These are phyloP conservation scores for Malus hybrid DNA, from an alignment of 331 rosid genomes.

Conservation along the genomic window DNA sequence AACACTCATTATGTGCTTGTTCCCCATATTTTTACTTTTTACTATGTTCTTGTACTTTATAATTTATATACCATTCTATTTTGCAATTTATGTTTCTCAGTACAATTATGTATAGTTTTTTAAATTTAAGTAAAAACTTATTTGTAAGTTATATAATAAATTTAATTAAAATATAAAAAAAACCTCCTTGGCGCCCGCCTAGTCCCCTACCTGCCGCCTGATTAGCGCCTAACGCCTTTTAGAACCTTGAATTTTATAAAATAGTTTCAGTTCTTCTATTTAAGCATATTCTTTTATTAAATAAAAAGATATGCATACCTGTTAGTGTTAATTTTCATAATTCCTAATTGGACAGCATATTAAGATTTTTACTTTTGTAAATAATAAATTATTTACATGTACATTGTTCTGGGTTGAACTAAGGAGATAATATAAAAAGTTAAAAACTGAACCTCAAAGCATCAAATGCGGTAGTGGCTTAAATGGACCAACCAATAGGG, in stretches of 20 bases:
- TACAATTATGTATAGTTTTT: too few species aligned
- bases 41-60: too few species aligned
- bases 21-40: too few species aligned
- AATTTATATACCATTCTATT: too few species aligned
- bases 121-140: too few species aligned
- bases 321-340: not conserved
- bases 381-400: not conserved
- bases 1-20: too few species aligned
- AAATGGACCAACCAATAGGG: not conserved
- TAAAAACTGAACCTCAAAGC: not conserved
- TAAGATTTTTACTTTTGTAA: not conserved
- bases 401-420: not conserved
- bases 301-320: not conserved
- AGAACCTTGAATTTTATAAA: too few species aligned
- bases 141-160: too few species aligned
- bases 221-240: too few species aligned
- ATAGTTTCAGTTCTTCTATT: not conserved
- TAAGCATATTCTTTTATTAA: not conserved
- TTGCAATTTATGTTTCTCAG: too few species aligned
- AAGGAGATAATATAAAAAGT: not conserved
- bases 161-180: too few species aligned
- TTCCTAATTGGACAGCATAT: not conserved
- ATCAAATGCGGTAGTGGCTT: not conserved
- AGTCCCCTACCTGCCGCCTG: accelerated
- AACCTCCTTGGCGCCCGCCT: too few species aligned